Percentiles rank a stretch among this genome's conserved stretches.
phyloP scores from a whole-genome alignment of 2,329 filamentous ascomycete genomes.

The Lasiodiplodia citricola region DNA sequence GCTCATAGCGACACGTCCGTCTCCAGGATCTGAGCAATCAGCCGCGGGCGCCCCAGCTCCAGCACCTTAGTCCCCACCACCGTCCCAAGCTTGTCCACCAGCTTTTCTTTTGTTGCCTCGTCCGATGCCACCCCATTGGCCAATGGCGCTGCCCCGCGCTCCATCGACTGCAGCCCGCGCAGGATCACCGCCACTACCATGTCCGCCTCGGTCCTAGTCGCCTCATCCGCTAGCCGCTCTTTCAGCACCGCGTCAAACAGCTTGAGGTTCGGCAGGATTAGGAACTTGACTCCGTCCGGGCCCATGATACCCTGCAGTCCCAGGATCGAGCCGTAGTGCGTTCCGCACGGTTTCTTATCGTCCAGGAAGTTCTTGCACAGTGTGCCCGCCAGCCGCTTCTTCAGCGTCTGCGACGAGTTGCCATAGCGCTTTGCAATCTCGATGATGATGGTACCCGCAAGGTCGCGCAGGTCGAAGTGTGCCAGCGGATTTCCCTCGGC shows the following conservation, averaged over 20 bases:
- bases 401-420: slow-evolving; percentile 78
- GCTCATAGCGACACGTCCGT: slow-evolving; percentile 25
- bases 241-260: slow-evolving; percentile 67
- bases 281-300: slow-evolving; percentile 64
- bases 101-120: slow-evolving; percentile 46
- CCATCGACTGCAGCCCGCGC: slow-evolving; percentile 60
- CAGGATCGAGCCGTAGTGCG: slow-evolving; percentile 86
- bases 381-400: slow-evolving; percentile 87
- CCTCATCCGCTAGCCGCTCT: slow-evolving; percentile 60
- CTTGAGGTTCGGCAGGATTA: slow-evolving; percentile 70
- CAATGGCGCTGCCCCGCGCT: slow-evolving; percentile 34
- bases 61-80: slow-evolving; percentile 49
- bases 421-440: slow-evolving; percentile 82
- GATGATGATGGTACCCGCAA: slow-evolving; percentile 81
- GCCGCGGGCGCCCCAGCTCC: slow-evolving; percentile 41
- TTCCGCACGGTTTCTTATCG: slow-evolving; percentile 77
- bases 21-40: slow-evolving; percentile 48
- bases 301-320: slow-evolving; percentile 81
- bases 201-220: slow-evolving; percentile 63
- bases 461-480: slow-evolving; percentile 82
- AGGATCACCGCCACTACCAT: slow-evolving; percentile 65
- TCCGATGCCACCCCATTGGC: slow-evolving; percentile 49
- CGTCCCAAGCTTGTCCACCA: slow-evolving; percentile 53
- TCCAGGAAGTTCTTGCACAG: slow-evolving; percentile 93
- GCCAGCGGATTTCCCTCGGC: slow-evolving; percentile 47